phyloP scores from a whole-genome alignment of 2,329 filamentous ascomycete species.

The Penicillium sp. region DNA sequence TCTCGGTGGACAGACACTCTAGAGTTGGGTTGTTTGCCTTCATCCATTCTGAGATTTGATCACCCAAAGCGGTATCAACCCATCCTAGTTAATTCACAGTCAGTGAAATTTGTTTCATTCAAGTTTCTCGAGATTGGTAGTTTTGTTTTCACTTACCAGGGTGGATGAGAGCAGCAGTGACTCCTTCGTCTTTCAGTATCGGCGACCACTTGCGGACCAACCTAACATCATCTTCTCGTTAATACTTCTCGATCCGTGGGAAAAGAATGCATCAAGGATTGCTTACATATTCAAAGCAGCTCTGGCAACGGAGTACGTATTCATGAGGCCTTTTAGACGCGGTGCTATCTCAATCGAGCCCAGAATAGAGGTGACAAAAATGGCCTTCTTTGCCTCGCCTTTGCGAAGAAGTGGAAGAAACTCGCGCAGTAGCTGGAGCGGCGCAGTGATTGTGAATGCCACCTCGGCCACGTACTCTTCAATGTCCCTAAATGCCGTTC shows the following conservation, averaged over 20 bases:
- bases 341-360: slow-evolving; percentile 35
- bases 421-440: slow-evolving; percentile 20
- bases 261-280: neutral
- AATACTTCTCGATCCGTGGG: neutral
- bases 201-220: slow-evolving; percentile 5
- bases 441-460: slow-evolving; percentile 32
- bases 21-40: slow-evolving; percentile 5
- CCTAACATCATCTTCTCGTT: neutral
- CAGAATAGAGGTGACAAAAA: slow-evolving; percentile 39
- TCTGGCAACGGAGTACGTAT: slow-evolving; percentile 3
- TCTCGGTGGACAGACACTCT: neutral
- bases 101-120: neutral
- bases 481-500: neutral
- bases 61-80: slow-evolving; percentile 3
- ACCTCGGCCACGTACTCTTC: neutral
- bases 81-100: neutral
- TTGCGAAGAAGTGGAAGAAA: slow-evolving; percentile 33
- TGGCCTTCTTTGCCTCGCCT: slow-evolving; percentile 38
- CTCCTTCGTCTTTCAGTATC: slow-evolving; percentile 1
- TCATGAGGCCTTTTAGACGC: neutral
- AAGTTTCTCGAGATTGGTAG: too few species aligned
- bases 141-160: neutral
- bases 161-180: slow-evolving; percentile 1
- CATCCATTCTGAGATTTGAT: neutral
- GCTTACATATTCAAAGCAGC: slow-evolving; percentile 6